phyloP scores from a whole-genome alignment of 78 protist genomes.

The Mantamonas sphyraenae region DNA sequence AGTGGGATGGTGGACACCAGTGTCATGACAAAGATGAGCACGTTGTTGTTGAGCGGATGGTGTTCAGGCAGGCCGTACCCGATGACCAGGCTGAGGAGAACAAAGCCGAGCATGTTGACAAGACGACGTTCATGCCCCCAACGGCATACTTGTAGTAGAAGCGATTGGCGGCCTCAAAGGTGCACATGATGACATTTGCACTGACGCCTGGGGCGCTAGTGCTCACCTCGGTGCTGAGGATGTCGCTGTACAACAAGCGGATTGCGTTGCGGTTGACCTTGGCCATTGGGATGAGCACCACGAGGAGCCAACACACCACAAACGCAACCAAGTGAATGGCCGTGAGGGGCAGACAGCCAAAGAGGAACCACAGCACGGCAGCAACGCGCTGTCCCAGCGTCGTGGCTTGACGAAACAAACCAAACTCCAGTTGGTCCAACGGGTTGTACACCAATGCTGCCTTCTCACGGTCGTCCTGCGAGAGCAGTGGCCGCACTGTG shows the following conservation, averaged over 20 bases:
- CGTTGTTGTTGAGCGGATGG: neutral
- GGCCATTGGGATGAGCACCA: constrained; percentile 59
- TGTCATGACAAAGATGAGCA: neutral
- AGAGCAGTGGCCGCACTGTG: neutral
- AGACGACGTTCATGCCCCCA: constrained; percentile 44
- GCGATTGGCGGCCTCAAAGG: constrained; percentile 45
- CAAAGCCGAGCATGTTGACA: constrained; percentile 20
- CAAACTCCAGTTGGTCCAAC: neutral
- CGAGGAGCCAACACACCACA: constrained; percentile 39
- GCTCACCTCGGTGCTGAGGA: neutral
- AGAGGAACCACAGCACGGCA: neutral
- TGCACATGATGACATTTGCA: constrained; percentile 7
- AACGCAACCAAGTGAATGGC: neutral
- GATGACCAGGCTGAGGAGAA: constrained; percentile 1
- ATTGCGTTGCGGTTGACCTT: constrained; percentile 13
- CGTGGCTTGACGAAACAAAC: neutral
- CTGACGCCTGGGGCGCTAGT: neutral
- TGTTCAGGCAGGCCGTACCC: too few species aligned
- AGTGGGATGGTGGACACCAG: constrained; percentile 61
- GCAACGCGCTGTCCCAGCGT: neutral
- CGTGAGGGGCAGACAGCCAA: neutral
- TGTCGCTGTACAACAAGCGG: neutral
- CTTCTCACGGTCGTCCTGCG: neutral
- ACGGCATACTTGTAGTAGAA: constrained; percentile 43
- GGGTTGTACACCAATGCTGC: neutral